Base-by-base conservation (phyloP, 1,139 yeast genomes). In the Diutina rugosa region DNA sequence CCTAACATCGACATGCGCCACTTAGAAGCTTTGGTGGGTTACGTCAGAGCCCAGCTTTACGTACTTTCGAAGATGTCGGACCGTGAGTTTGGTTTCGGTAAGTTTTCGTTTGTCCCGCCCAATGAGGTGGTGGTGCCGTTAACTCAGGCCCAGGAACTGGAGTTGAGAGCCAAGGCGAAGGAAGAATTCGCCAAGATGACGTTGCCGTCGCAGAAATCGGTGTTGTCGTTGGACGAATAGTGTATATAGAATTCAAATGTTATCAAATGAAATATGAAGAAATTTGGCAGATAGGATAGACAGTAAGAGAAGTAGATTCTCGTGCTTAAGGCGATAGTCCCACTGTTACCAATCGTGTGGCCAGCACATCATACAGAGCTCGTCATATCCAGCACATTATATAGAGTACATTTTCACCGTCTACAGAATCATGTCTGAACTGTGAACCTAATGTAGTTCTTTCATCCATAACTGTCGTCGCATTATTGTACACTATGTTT, bases 71-170 rank as follows among this genome's bases (percentile, higher is more conserved):
- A 85, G 67, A 81, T 90, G 77, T 79, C 90, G 48, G 99, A 95
- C 68, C 79, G 96, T 61, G 97, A 91, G 63, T 90, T 93, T 73
- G 96, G 95, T 1, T 82, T 88, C 64, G 99, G 99, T 41, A 82
- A 85, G 63, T 90, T 91, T 68, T 78, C 77, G 59, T 93, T 93
- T 71, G 87, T 89, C 49, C 83, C 91, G n/a, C 96, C 97, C 12
- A 81, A 86, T 67, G 83, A 85, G 67, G 79, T 84, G 14, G 96
- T 91, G 56, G 83, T 80, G 61, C 87, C 87, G 28, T 76, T 90
- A 63, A 81, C 90, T 1, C 69, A 72, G 56, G 81, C 81, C 54
- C 88, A 86, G 68, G 86, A 81, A 65, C 73, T 69, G 47, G 72
- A 71, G 51, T 67, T 73, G 56, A 65, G 66, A 44, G 65, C 64